Base-by-base conservation (phyloP, 257 asterid species). In the Plantago elongata region DNA sequence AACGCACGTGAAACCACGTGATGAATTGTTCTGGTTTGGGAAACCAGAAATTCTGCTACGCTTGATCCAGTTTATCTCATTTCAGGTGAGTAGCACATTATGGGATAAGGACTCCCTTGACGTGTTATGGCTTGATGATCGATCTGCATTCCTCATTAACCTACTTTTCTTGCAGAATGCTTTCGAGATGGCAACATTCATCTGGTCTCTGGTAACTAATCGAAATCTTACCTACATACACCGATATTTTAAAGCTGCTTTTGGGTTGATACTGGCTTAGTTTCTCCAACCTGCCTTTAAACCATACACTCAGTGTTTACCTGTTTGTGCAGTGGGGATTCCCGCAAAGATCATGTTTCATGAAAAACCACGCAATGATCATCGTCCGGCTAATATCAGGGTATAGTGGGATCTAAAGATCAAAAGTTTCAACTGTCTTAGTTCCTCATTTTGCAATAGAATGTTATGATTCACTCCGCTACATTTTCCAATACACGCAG, bases 121-220 rank as follows among this genome's bases (percentile, higher is more conserved):
- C 40, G 13, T 22, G 12, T 9, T 4, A 27, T 54, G 0, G 16
- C 15, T 38, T 52, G 40, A 5, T 54, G 13, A 9, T 18, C 4
- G 11, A 14, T 11, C 15, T 29, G 5, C 11, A 54, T 22, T 22
- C 40, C 27, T 1, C 59, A 68, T 54, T 2, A 34, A 40, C 29
- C 62, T 30, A 27, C 40, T 56, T 67, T 45, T 9, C 16, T 4
- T 74, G 78, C 89, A 90, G 95, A 91, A 88, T 74, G 91, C 98
- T 73, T 90, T 90, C 70, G 98, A 91, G 83, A 86, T 91, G 98
- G 98, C 95, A 45, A 86, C 96, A 8, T 91, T 88, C 69, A 75
- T 86, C 66, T 91, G 98, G 96, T 85, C 90, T 66, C 68, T 84
- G 94, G 98, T 91, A 80, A 22, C 27, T 22, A 22, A 22, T 22